These are phyloP conservation scores for Sordaria brevicollis DNA, from an alignment of 495 filamentous ascomycete genomes.

Conservation along the genomic window DNA sequence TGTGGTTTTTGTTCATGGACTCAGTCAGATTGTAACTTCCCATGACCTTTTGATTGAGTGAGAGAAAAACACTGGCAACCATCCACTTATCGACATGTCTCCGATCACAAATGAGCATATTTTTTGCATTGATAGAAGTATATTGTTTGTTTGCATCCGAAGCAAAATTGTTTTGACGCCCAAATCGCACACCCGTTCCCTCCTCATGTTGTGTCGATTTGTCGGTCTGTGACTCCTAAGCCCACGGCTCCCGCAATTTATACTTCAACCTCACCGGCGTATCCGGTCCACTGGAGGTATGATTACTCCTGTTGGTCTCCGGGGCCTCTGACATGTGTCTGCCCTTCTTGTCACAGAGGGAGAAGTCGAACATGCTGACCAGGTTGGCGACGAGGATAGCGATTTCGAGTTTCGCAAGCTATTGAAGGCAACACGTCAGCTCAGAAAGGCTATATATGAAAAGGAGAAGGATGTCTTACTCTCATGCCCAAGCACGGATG, in stretches of 20 bases:
- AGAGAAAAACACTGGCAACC: no score
- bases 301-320: slow-evolving; percentile 3
- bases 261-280: slow-evolving; percentile 12
- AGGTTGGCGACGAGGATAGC: slow-evolving; percentile 34
- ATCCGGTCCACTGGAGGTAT: slow-evolving; percentile 8
- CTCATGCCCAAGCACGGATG: slow-evolving; percentile 30
- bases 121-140: no score
- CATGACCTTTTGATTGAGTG: no score
- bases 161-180: not conserved
- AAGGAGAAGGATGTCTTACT: not conserved
- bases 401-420: slow-evolving; percentile 39
- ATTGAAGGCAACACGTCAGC: not conserved
- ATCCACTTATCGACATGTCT: no score
- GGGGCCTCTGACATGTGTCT: not conserved
- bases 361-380: slow-evolving; percentile 23
- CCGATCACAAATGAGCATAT: no score
- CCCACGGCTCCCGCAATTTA: slow-evolving; percentile 2
- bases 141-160: not conserved
- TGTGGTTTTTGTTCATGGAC: not conserved
- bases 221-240: not conserved
- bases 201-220: not conserved
- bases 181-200: not conserved
- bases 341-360: slow-evolving; percentile 12
- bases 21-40: no score
- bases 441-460: no score